Percentiles rank a stretch among this genome's conserved stretches.
Evolutionary conservation across 441 rosid genomes (phyloP).

Genomic region (Corymbia citriodora): DNA sequence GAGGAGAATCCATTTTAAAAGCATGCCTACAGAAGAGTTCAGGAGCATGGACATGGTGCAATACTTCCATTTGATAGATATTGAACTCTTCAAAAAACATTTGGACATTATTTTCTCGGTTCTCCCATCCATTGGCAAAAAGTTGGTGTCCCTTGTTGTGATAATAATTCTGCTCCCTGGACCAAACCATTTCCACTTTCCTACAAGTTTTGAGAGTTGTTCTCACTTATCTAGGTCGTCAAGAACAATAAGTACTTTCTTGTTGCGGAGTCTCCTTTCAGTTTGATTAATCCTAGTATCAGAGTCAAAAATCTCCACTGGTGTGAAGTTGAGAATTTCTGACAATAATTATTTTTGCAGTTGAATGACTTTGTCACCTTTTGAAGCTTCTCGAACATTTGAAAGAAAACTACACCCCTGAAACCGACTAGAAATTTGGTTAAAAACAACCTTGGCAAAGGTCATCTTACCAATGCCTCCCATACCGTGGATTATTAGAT

Average conservation of each 20-base stretch:
- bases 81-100: neutral
- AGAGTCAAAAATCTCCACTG: neutral
- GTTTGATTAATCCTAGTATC: neutral
- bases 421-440: neutral
- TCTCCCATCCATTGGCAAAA: neutral
- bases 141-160: neutral
- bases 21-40: neutral
- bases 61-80: neutral
- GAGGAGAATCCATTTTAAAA: neutral
- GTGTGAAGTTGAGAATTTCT: neutral
- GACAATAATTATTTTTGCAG: neutral
- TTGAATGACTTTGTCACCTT: neutral
- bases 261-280: neutral
- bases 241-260: neutral
- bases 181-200: neutral
- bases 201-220: neutral
- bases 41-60: accelerated
- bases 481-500: neutral
- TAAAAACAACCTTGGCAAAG: neutral
- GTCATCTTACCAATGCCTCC: neutral
- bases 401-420: neutral
- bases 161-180: neutral
- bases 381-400: neutral
- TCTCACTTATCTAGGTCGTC: neutral
- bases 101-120: neutral